Conservation (phyloP, 179 eudicot genomes). For the Gypsophila paniculata region DNA sequence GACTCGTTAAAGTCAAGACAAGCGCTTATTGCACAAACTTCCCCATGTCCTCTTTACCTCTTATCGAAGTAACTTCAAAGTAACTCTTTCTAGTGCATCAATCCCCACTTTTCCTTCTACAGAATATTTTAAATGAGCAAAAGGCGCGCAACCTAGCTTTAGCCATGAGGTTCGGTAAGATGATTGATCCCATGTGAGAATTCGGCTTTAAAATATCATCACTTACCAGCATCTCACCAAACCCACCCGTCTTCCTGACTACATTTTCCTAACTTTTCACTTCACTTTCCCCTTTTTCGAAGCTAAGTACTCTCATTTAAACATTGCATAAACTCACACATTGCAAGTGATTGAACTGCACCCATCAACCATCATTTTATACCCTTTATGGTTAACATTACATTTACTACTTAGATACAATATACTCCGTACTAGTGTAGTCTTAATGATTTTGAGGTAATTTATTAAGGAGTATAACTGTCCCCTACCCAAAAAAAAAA, state of each 20-base stretch:
- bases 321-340: slow-evolving; percentile 14
- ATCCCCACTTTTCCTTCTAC: not conserved
- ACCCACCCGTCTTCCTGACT: not conserved
- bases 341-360: slow-evolving; percentile 6
- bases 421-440: not conserved
- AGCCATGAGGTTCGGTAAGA: not conserved
- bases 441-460: not conserved
- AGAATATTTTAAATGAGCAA: not conserved
- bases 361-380: not conserved
- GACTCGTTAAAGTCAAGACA: not conserved
- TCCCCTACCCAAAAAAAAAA: not conserved
- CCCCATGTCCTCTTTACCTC: too few species aligned
- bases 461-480: not conserved
- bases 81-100: not conserved
- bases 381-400: not conserved
- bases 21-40: too few species aligned
- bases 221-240: not conserved
- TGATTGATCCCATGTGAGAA: not conserved
- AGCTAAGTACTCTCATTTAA: not conserved
- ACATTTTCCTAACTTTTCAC: not conserved
- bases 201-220: not conserved
- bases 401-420: not conserved
- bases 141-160: not conserved
- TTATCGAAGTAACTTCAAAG: not conserved
- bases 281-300: slow-evolving; percentile 3